Evolutionary conservation across 2,329 filamentous ascomycete species (phyloP).

Genomic region (Cladobotryum protrusum): DNA sequence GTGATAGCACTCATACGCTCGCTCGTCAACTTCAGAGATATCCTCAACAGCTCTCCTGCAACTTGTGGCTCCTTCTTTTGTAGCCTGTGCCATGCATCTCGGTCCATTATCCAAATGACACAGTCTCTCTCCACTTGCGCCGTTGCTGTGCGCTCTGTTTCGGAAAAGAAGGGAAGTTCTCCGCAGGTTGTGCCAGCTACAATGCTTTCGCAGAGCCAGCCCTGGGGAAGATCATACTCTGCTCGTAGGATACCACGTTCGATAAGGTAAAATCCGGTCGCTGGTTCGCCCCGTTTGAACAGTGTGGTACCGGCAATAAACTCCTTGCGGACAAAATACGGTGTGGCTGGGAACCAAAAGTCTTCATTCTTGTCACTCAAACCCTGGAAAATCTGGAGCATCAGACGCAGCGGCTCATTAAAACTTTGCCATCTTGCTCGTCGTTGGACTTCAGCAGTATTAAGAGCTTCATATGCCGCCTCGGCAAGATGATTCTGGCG

Average conservation of each 20-base stretch:
- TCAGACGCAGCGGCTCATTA: constrained; percentile 81
- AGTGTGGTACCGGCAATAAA: constrained; percentile 65
- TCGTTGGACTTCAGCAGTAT: constrained; percentile 54
- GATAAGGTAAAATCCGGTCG: constrained; percentile 82
- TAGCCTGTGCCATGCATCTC: constrained; percentile 63
- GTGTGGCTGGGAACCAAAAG: constrained; percentile 80
- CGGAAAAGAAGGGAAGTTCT: constrained; percentile 92
- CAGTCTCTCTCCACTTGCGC: constrained; percentile 77
- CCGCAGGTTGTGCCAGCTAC: constrained; percentile 92
- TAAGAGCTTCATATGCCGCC: constrained; percentile 70
- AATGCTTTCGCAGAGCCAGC: constrained; percentile 82
- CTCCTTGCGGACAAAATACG: constrained; percentile 67
- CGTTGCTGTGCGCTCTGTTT: constrained; percentile 80
- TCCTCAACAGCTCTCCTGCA: constrained; percentile 73
- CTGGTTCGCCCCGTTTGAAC: constrained; percentile 69
- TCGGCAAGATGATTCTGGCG: constrained; percentile 70
- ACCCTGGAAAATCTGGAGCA: constrained; percentile 92
- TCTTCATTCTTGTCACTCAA: constrained; percentile 82
- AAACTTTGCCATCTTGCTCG: constrained; percentile 74
- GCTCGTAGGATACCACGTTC: constrained; percentile 84
- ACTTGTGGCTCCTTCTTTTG: constrained; percentile 70
- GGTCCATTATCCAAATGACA: constrained; percentile 74
- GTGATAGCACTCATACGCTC: constrained; percentile 78
- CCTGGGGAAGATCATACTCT: constrained; percentile 88
- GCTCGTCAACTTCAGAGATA: constrained; percentile 88